These are phyloP conservation scores for Diaporthe citriasiana DNA, from an alignment of 2,329 filamentous ascomycete species.

Conservation along the genomic window DNA sequence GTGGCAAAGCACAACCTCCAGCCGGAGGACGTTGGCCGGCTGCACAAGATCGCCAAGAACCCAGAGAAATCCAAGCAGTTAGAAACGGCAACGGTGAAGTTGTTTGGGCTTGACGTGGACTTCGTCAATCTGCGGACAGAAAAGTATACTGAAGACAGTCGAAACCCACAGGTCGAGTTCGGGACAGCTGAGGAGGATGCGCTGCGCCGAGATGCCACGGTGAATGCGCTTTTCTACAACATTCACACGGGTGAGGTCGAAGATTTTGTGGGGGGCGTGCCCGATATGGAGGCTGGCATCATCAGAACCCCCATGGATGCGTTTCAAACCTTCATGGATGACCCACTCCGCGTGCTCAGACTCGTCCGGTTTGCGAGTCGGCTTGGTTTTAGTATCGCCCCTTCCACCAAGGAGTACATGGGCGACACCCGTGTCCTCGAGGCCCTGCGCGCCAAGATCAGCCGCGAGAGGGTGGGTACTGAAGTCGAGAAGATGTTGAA, in stretches of 20 bases:
- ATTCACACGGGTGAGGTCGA: conserved; percentile 84
- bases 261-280: conserved; percentile 85
- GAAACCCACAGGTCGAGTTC: conserved; percentile 94
- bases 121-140: conserved; percentile 96
- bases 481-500: conserved; percentile 94
- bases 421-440: conserved; percentile 80
- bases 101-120: conserved; percentile 91
- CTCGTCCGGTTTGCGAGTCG: conserved; percentile 92
- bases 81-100: conserved; percentile 88
- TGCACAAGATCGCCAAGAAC: conserved; percentile 92
- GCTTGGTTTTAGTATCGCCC: conserved; percentile 83
- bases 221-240: conserved; percentile 98
- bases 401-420: conserved; percentile 80
- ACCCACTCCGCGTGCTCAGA: conserved; percentile 88
- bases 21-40: conserved; percentile 74
- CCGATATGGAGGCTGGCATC: conserved; percentile 79
- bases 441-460: conserved; percentile 89
- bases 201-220: conserved; percentile 87
- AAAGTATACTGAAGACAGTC: conserved; percentile 88
- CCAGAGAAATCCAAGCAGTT: conserved; percentile 97
- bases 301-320: conserved; percentile 91
- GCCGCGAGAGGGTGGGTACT: conserved; percentile 86
- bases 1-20: conserved; percentile 72
- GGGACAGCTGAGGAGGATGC: conserved; percentile 94
- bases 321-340: conserved; percentile 93